Evolutionary conservation across 1,139 yeast genomes (phyloP).

Genomic region (Nakaseomyces nivariensis): DNA sequence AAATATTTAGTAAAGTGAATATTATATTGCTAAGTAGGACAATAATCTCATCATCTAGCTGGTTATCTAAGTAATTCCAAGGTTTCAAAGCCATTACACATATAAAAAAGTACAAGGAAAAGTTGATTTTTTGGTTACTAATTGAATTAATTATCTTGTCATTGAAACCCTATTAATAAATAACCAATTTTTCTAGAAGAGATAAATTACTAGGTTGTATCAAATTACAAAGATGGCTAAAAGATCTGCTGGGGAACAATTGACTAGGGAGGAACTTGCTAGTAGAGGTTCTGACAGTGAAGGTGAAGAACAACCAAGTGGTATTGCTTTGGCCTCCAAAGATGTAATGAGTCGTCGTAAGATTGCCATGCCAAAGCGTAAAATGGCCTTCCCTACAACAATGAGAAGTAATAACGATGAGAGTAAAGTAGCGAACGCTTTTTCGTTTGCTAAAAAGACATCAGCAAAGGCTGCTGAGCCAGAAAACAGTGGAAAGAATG

Average conservation of each 20-base stretch:
- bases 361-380: conserved; percentile 47
- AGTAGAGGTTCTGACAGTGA: conserved; percentile 27
- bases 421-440: conserved; percentile 14
- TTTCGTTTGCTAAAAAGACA: conserved; percentile 8
- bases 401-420: conserved; percentile 7
- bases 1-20: too few relatives aligned
- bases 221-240: conserved; percentile 40
- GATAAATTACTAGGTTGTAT: too few relatives aligned
- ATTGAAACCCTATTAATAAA: too few relatives aligned
- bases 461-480: background rate
- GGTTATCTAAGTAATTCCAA: too few relatives aligned
- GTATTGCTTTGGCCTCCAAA: conserved; percentile 44
- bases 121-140: too few relatives aligned
- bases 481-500: conserved; percentile 3
- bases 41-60: too few relatives aligned
- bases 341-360: conserved; percentile 60
- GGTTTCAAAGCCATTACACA: too few relatives aligned
- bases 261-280: conserved; percentile 37
- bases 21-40: too few relatives aligned
- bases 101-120: too few relatives aligned
- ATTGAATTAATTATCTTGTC: too few relatives aligned
- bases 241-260: conserved; percentile 54
- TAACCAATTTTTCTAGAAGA: too few relatives aligned
- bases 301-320: conserved; percentile 27
- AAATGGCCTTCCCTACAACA: conserved; percentile 14